Percentiles rank a stretch among this genome's conserved stretches.
phyloP scores from a whole-genome alignment of 2,329 filamentous ascomycete genomes.

The Didymella pomorum region DNA sequence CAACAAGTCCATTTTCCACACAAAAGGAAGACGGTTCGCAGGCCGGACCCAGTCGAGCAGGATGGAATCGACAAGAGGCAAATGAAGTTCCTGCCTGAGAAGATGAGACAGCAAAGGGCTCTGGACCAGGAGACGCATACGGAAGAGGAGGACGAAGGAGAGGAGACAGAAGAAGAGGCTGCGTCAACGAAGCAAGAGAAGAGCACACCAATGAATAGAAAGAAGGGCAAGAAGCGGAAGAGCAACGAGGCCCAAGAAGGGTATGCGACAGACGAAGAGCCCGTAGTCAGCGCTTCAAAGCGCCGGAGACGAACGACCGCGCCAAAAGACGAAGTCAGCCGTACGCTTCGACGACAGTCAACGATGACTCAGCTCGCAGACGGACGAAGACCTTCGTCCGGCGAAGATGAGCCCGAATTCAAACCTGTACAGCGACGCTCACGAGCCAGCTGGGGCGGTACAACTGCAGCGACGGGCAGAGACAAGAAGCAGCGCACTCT shows the following conservation, averaged over 20 bases:
- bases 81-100: slow-evolving; percentile 42
- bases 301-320: slow-evolving; percentile 26
- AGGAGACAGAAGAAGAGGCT: not conserved
- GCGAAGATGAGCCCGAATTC: slow-evolving; percentile 35
- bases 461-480: slow-evolving; percentile 21
- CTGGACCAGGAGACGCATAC: slow-evolving; percentile 23
- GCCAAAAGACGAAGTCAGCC: slow-evolving; percentile 19
- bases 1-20: slow-evolving; percentile 43
- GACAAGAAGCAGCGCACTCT: slow-evolving; percentile 42
- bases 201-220: not conserved
- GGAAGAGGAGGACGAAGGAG: not conserved
- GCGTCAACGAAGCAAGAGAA: not conserved
- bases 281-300: slow-evolving; percentile 23
- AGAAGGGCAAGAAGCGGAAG: slow-evolving; percentile 29
- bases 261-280: slow-evolving; percentile 16
- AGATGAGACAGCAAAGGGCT: slow-evolving; percentile 26
- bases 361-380: slow-evolving; percentile 48
- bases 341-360: slow-evolving; percentile 40
- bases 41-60: slow-evolving; percentile 21
- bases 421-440: slow-evolving; percentile 30
- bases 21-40: slow-evolving; percentile 38
- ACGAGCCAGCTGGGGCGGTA: slow-evolving; percentile 34
- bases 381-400: slow-evolving; percentile 34
- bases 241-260: slow-evolving; percentile 22
- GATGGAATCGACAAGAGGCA: slow-evolving; percentile 37